Evolutionary conservation across 1,139 yeast genomes (phyloP).

Genomic region (Blastobotrys ciferrii): DNA sequence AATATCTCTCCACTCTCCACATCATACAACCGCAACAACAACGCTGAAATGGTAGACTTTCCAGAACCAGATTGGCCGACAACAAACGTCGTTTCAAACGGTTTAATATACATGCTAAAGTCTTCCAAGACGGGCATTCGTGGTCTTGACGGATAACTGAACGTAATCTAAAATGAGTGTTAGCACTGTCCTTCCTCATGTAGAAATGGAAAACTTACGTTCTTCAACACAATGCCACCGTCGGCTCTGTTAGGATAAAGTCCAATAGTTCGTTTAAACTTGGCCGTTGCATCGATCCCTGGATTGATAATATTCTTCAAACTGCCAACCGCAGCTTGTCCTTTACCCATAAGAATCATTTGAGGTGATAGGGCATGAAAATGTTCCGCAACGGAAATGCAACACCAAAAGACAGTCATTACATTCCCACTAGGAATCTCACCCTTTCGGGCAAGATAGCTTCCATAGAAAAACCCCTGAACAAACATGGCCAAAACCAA

Average conservation of each 20-base stretch:
- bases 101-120: slow-evolving; percentile 46
- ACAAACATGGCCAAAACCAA: slow-evolving; percentile 73
- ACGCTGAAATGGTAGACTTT: slow-evolving; percentile 72
- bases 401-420: slow-evolving; percentile 79
- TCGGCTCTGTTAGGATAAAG: slow-evolving; percentile 37
- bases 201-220: slow-evolving; percentile 38
- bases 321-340: slow-evolving; percentile 26
- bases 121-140: slow-evolving; percentile 45
- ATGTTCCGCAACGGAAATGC: slow-evolving; percentile 64
- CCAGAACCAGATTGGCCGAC: slow-evolving; percentile 92
- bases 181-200: neutral
- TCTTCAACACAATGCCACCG: slow-evolving; percentile 50
- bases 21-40: slow-evolving; percentile 59
- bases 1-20: slow-evolving; percentile 49
- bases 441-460: slow-evolving; percentile 54
- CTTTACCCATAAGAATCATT: slow-evolving; percentile 29
- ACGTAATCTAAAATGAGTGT: slow-evolving; percentile 36
- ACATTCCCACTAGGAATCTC: slow-evolving; percentile 58
- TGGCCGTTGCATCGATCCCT: slow-evolving; percentile 16
- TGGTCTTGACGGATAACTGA: slow-evolving; percentile 60
- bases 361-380: slow-evolving; percentile 36
- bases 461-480: slow-evolving; percentile 91
- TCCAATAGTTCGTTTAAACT: slow-evolving; percentile 23
- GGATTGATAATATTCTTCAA: slow-evolving; percentile 19
- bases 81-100: slow-evolving; percentile 55